Evolutionary conservation across 805 yeast genomes (phyloP), one percentile per base, ranked within the genome.

Genomic region (Spathaspora sp.): DNA sequence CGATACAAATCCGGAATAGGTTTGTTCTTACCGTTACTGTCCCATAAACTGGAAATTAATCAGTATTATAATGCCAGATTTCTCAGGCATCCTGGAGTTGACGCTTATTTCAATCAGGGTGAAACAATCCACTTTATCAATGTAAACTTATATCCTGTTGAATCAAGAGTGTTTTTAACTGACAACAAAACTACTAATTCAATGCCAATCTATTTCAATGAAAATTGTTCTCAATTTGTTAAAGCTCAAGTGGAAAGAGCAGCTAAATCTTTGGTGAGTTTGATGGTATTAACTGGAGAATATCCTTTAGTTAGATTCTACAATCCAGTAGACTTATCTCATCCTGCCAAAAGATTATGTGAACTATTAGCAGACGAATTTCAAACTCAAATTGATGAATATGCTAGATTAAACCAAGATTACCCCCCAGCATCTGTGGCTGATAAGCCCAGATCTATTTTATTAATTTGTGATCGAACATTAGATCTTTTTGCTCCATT

Each of bases 301-400:
- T 89, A 87, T 59, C 99, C 99, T 2, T 79, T 87, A 44, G 81
- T 94, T 18, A 76, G 99, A 57, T 89, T 82, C 68, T 85, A 83
- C 62, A 74, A 81, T 8, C 79, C 79, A 42, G 72, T 78, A 16
- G 70, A 80, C 39, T 73, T 76, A 9, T 64, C 70, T 29, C 78
- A 81, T 57, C 76, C 78, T 23, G 85, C 91, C 0, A 71, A 84
- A 3, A 67, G 80, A 28, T 70, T 87, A 26, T 87, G 94, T 1
- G 81, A 79, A 59, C 72, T 86, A 66, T 75, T 93, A 46, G 97
- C 97, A 1, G 72, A 70, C 28, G 81, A 78, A 52, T 85, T 92
- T 54, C 96, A 91, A 64, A 60, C 69, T 3, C 83, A 79, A 48
- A 69, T 93, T 40, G 96, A 89, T 62, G 81, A 82, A 48, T 89